Conservation (phyloP, 805 yeast genomes). For the Candida nonsorbophila region DNA sequence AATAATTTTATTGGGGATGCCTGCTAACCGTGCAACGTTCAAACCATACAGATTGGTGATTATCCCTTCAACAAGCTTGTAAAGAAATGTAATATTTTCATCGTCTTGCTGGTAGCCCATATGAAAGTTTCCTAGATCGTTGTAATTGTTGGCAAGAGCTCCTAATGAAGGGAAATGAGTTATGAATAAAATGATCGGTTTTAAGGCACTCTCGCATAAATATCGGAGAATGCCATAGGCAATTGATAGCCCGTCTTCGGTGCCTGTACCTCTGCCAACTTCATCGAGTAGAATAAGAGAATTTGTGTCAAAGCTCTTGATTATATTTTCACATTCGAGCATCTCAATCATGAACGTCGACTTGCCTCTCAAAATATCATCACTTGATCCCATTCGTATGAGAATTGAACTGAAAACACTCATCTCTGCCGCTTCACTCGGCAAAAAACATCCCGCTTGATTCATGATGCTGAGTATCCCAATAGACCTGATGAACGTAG, state of each 20-base stretch:
- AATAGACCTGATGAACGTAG: conserved; percentile 68
- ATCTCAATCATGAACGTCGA: conserved; percentile 83
- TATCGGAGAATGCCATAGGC: conserved; percentile 69
- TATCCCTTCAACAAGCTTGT: conserved; percentile 31
- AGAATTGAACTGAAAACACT: conserved; percentile 74
- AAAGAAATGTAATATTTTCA: conserved; percentile 30
- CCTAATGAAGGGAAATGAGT: conserved; percentile 78
- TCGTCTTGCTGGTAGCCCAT: conserved; percentile 54
- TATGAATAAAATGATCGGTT: conserved; percentile 65
- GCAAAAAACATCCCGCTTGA: conserved; percentile 73
- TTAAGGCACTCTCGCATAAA: conserved; percentile 31
- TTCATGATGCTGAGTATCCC: conserved; percentile 69
- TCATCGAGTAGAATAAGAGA: conserved; percentile 70
- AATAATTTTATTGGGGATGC: conserved; percentile 45
- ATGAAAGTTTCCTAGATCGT: conserved; percentile 53
- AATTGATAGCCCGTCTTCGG: conserved; percentile 72
- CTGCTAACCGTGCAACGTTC: conserved; percentile 78
- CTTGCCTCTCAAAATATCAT: conserved; percentile 66
- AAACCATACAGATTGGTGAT: conserved; percentile 69
- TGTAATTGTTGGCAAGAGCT: conserved; percentile 37
- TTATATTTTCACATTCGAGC: conserved; percentile 57
- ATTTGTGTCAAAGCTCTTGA: conserved; percentile 45
- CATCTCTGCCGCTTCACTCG: conserved; percentile 54
- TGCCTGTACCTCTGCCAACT: conserved; percentile 75
- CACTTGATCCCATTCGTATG: conserved; percentile 84